phyloP scores from a whole-genome alignment of 768 basidiomycete species.

The Tephrocybe sp. region DNA sequence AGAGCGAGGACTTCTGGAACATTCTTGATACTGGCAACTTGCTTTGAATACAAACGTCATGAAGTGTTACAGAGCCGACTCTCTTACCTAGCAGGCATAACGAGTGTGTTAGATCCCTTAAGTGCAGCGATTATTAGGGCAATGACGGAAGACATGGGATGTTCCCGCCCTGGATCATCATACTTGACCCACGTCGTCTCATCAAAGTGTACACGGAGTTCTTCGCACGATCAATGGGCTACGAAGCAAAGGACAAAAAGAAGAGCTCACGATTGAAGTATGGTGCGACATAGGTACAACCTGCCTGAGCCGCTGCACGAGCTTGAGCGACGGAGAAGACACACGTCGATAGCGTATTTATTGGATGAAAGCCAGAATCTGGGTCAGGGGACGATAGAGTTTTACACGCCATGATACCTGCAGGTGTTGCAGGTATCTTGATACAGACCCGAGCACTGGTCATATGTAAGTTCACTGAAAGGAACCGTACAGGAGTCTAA shows the following conservation, averaged over 20 bases:
- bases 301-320: conserved; percentile 51
- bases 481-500: conserved; percentile 7
- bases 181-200: conserved; percentile 38
- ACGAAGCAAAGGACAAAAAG: not conserved
- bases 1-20: conserved; percentile 42
- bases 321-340: conserved; percentile 58
- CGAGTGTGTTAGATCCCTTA: conserved; percentile 39
- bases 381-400: conserved; percentile 39
- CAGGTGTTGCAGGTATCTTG: conserved; percentile 58
- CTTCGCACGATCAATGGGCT: conserved; percentile 20
- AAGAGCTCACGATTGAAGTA: conserved; percentile 50
- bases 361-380: conserved; percentile 15
- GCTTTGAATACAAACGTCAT: not conserved
- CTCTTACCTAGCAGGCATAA: conserved; percentile 50
- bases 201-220: conserved; percentile 49
- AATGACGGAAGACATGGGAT: conserved; percentile 43
- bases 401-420: conserved; percentile 49
- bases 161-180: conserved; percentile 34
- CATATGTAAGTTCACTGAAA: not conserved
- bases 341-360: conserved; percentile 54
- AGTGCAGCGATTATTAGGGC: conserved; percentile 36
- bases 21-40: conserved; percentile 35
- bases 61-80: not conserved
- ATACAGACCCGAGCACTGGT: conserved; percentile 50
- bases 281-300: conserved; percentile 51